Evolutionary conservation across 208 protist species (phyloP), one percentile per base, ranked within the genome.

Genomic region (Crithidia brevicula): DNA sequence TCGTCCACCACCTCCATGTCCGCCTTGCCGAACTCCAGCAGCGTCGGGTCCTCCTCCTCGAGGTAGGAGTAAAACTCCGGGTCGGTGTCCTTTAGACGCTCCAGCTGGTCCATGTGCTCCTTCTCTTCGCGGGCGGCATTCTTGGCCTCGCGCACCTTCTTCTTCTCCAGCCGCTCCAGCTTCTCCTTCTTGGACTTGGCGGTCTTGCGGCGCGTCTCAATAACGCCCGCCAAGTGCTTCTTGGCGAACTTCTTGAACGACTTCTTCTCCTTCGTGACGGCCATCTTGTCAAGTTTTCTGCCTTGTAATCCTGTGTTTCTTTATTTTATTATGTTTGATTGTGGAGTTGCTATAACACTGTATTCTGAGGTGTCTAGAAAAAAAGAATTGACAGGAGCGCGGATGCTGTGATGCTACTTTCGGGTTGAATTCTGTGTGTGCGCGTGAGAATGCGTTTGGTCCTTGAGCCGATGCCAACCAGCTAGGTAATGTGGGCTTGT

Each of bases 221-320:
- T 96, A 46, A 94, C 87, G 36, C 75, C 78, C 18, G 92, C 88
- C 67, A 96, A 79, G 63, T 96, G 92, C 68, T 96, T 96, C 83
- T 92, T 93, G 51, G 92, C 89, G 70, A 88, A 96, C 78, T 95
- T 96, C 76, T 94, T 94, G 60, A 95, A 96, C 16, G 88, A 95
- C 73, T 96, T 96, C 81, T 95, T 96, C 56, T 90, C 89, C 61
- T 96, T 96, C 10, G 67, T 80, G 16, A 72, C 67, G 22, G 81
- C 74, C 88, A 93, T 96, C 2, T 16, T n/a, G n/a, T n/a, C n/a
- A n/a, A n/a, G n/a, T n/a, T n/a, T n/a, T n/a, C n/a, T n/a, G n/a
- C n/a, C n/a, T n/a, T n/a, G n/a, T n/a, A n/a, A n/a, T n/a, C n/a
- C n/a, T n/a, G n/a, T n/a, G n/a, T n/a, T n/a, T n/a, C n/a, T n/a